These are phyloP conservation scores for Cicer yamashitae DNA, from an alignment of 306 rosid species.

Conservation along the genomic window DNA sequence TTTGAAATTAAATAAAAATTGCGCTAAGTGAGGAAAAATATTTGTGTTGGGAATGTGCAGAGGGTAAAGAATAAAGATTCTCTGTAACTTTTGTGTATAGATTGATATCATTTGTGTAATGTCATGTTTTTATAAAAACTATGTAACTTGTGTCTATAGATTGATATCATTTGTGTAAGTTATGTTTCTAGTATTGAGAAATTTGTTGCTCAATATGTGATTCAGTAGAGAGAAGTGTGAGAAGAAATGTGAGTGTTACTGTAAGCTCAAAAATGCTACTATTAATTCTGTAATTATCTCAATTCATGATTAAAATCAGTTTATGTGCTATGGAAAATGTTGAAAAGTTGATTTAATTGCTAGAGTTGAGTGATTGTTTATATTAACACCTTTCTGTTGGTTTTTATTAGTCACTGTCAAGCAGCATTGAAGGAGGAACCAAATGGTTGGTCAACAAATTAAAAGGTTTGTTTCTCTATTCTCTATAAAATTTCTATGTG, in stretches of 20 bases:
- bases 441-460: conserved; percentile 84
- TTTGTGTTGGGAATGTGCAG: conserved; percentile 11
- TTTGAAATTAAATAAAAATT: conserved; percentile 14
- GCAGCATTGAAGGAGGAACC: conserved; percentile 76
- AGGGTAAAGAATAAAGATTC: conserved; percentile 1
- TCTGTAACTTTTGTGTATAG: background rate
- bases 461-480: conserved; percentile 65
- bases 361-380: conserved; percentile 21
- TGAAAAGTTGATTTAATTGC: conserved; percentile 33
- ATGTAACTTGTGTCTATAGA: background rate
- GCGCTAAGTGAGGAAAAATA: background rate
- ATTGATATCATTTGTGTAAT: background rate
- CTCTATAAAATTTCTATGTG: background rate
- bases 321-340: background rate
- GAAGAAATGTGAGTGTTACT: background rate
- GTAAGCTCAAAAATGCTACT: background rate
- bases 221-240: background rate
- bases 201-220: conserved; percentile 9
- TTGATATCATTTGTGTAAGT: conserved; percentile 6
- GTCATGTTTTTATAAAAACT: background rate
- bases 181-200: conserved; percentile 8
- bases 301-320: conserved; percentile 4
- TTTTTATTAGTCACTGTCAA: conserved; percentile 64
- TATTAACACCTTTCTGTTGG: conserved; percentile 44
- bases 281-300: background rate